Evolutionary conservation across 225 moss, liverwort and hornwort genomes (phyloP).

Genomic region (Ulota crispa): DNA sequence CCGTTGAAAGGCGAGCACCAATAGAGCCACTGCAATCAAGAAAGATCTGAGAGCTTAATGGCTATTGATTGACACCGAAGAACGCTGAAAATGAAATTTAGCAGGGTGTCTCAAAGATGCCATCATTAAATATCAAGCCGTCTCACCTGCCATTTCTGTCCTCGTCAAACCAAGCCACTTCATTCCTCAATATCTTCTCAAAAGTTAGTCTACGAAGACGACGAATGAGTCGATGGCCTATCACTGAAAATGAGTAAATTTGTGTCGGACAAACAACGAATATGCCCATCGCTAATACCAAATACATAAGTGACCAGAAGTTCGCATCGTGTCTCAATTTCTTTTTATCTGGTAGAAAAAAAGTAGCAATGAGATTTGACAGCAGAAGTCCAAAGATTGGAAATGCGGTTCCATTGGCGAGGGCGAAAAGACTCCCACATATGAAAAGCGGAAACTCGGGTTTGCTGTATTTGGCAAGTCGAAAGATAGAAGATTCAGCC

Average conservation of each 20-base stretch:
- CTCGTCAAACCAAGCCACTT: conserved; percentile 89
- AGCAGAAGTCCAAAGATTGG: conserved; percentile 77
- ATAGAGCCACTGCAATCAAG: conserved; percentile 73
- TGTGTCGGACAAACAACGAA: conserved; percentile 36
- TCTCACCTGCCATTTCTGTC: conserved; percentile 73
- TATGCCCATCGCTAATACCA: conserved; percentile 54
- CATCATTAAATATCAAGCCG: conserved; percentile 7
- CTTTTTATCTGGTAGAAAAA: conserved; percentile 46
- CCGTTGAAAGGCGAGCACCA: conserved; percentile 78
- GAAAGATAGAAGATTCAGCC: conserved; percentile 57
- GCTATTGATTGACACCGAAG: neutral
- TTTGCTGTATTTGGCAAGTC: conserved; percentile 57
- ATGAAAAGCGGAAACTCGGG: conserved; percentile 61
- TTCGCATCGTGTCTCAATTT: conserved; percentile 60
- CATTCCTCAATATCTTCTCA: conserved; percentile 70
- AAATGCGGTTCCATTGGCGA: conserved; percentile 47
- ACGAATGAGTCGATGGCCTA: conserved; percentile 76
- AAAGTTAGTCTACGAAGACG: conserved; percentile 68
- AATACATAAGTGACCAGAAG: conserved; percentile 86
- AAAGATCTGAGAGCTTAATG: neutral
- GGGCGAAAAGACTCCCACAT: conserved; percentile 44
- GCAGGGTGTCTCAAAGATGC: neutral
- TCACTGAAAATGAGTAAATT: conserved; percentile 41
- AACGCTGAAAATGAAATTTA: neutral
- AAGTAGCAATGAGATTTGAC: conserved; percentile 58